Evolutionary conservation across 805 yeast species (phyloP).

Genomic region (Millerago galiae): DNA sequence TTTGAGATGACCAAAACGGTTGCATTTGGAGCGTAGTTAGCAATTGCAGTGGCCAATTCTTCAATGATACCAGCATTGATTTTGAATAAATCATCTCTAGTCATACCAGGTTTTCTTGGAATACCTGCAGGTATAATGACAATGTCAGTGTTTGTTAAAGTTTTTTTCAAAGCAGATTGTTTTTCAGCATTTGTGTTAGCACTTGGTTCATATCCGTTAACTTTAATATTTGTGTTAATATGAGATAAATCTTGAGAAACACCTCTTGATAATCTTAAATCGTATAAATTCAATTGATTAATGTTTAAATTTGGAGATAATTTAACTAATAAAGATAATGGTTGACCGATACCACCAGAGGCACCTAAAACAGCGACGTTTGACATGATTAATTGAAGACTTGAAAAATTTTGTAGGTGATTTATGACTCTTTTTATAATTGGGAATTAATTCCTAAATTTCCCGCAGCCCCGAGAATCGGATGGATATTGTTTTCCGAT

Average conservation of each 20-base stretch:
- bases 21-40: slow-evolving; percentile 64
- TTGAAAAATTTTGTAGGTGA: no score
- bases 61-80: slow-evolving; percentile 79
- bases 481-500: not conserved
- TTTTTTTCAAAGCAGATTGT: slow-evolving; percentile 34
- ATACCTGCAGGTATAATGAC: slow-evolving; percentile 72
- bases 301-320: slow-evolving; percentile 46
- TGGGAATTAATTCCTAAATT: no score
- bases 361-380: slow-evolving; percentile 89
- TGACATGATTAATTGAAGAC: slow-evolving; percentile 14
- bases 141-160: slow-evolving; percentile 40
- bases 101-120: slow-evolving; percentile 94
- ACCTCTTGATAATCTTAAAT: slow-evolving; percentile 80
- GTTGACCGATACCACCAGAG: slow-evolving; percentile 94
- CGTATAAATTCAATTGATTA: slow-evolving; percentile 68
- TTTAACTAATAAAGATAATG: slow-evolving; percentile 75
- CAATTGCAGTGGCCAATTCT: slow-evolving; percentile 69
- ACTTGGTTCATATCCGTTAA: slow-evolving; percentile 54
- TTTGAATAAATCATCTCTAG: slow-evolving; percentile 82
- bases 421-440: no score
- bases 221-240: slow-evolving; percentile 61
- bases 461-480: no score
- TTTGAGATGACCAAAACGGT: slow-evolving; percentile 79
- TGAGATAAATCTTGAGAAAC: slow-evolving; percentile 86
- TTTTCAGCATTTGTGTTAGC: slow-evolving; percentile 44